Base-by-base conservation (phyloP, 2,329 filamentous ascomycete genomes). In the Sporothrix humicola region DNA sequence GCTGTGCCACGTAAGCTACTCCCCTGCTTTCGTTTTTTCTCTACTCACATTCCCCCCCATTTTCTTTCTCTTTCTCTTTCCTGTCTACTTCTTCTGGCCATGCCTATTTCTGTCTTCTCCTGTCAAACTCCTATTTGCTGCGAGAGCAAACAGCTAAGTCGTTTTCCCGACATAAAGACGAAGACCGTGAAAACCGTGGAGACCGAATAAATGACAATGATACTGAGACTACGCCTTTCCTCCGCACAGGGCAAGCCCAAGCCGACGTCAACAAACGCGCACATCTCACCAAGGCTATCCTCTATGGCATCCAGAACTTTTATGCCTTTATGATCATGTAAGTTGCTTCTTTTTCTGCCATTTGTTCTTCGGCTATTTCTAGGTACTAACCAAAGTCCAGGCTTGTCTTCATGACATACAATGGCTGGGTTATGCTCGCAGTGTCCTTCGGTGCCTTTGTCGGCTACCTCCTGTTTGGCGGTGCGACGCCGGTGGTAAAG, bases 331-430 rank as follows among this genome's bases (percentile, higher is more conserved):
- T 99, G 87, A 95, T 99, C 81, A 99, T 99, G 96, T 98, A 82
- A 90, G 95, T 91, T 74, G 2, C 9, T 31, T 9, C 44, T 31
- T 23, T 8, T 26, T 44, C 4, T 15, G 13, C 20, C 42, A 9
- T 63, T 44, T 1, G 17, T 20, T 12, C 12, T 50, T 52, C 7
- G 7, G 42, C 48, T 17, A 6, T 63, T 3, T 15, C 17, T 46
- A 9, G 15, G 15, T 5, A 8, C 23, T 13, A 91, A 94, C 90
- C 75, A 46, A 26, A 6, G 10, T 6, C 1, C 58, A 98, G 95
- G 96, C 87, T 99, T 75, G 84, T 99, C 26, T 99, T 99, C 83
- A 99, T 99, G 96, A 99, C 96, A n/a, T 99, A 99, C 84, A 99
- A 99, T 79, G 96, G 96, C 73, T 97, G 93, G 91, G 91, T 99